Percentiles rank a stretch among this genome's conserved stretches.
These are phyloP conservation scores for Xanthoconium stramineum DNA, from an alignment of 768 basidiomycete species.

Conservation along the genomic window DNA sequence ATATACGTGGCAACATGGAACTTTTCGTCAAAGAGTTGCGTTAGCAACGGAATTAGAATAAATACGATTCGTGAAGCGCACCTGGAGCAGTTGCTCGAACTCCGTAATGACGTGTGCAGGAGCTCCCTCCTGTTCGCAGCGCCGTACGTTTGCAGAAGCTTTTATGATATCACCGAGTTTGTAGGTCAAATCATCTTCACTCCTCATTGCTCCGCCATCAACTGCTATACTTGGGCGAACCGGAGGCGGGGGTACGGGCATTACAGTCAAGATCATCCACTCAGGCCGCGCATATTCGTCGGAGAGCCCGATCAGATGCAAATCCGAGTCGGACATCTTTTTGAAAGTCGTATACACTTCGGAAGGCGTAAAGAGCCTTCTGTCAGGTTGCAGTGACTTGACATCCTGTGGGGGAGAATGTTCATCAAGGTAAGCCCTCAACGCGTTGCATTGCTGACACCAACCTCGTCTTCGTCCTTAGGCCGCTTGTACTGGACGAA, in stretches of 20 bases:
- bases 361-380: slow-evolving; percentile 74
- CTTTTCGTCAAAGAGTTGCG: slow-evolving; percentile 36
- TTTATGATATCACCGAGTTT: slow-evolving; percentile 97
- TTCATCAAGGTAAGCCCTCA: slow-evolving; percentile 10
- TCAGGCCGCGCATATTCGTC: slow-evolving; percentile 96
- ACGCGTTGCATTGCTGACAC: slow-evolving; percentile 28
- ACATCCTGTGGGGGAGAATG: slow-evolving; percentile 52
- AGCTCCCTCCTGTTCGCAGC: slow-evolving; percentile 94
- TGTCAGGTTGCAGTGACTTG: slow-evolving; percentile 79
- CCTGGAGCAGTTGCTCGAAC: slow-evolving; percentile 95
- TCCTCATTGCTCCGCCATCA: slow-evolving; percentile 94
- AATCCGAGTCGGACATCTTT: slow-evolving; percentile 89
- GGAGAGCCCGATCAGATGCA: slow-evolving; percentile 86
- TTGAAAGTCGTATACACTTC: slow-evolving; percentile 95
- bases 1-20: slow-evolving; percentile 99
- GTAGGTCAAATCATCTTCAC: slow-evolving; percentile 98
- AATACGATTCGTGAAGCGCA: slow-evolving; percentile 31
- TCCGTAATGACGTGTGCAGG: slow-evolving; percentile 95
- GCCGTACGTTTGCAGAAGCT: slow-evolving; percentile 85
- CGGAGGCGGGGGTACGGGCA: slow-evolving; percentile 96
- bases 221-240: slow-evolving; percentile 98
- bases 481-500: slow-evolving; percentile 92
- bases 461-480: slow-evolving; percentile 93
- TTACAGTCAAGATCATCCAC: slow-evolving; percentile 99
- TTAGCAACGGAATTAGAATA: not conserved